Base-by-base conservation (phyloP, 208 protist species). In the Trypanosoma rangeli region DNA sequence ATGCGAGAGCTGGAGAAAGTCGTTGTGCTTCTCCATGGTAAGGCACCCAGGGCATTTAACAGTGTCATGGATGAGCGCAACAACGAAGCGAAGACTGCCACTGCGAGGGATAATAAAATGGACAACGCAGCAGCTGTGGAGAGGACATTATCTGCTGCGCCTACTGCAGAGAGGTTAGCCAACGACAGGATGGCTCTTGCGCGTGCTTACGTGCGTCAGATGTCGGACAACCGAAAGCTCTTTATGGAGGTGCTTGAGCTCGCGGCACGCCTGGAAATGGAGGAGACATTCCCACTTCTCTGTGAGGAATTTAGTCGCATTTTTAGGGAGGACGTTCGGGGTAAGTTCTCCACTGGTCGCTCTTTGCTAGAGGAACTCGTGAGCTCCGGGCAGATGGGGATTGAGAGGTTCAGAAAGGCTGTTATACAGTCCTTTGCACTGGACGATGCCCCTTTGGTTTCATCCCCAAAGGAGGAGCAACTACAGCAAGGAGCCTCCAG, bases 241-340 rank as follows among this genome's bases (percentile, higher is more conserved):
- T 73, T 78, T 26, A 73, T 78, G 73, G 61, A 69, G 3, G 68
- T 78, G 24, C 50, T 78, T 15, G 73, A 78, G 42, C 62, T 78
- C 18, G 48, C 60, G 16, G 55, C 67, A 12, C 67, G 68, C 15
- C 44, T 78, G 37, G 73, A 78, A 42, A 69, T 78, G 73, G 63
- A 73, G 50, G 35, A 68, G 24, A 59, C 54, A 15, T 49, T 78
- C 31, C 20, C 16, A n/a, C 12, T 74, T 13, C 52, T 78, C 20
- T 78, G 66, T 62, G 39, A 24, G 24, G 60, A 69, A 54, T 78
- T 78, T 59, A 18, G 73, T 42, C 35, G 54, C n/a, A 73, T 78
- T 63, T 78, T 62, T 64, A 22, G 57, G 3, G 22, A 64, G 26
- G 73, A 73, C 42, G 73, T 78, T 5, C 18, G 57, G 20, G 18